Percentiles rank a stretch among this genome's conserved stretches.
phyloP scores from a whole-genome alignment of 345 rosid species.

The Draba incana region DNA sequence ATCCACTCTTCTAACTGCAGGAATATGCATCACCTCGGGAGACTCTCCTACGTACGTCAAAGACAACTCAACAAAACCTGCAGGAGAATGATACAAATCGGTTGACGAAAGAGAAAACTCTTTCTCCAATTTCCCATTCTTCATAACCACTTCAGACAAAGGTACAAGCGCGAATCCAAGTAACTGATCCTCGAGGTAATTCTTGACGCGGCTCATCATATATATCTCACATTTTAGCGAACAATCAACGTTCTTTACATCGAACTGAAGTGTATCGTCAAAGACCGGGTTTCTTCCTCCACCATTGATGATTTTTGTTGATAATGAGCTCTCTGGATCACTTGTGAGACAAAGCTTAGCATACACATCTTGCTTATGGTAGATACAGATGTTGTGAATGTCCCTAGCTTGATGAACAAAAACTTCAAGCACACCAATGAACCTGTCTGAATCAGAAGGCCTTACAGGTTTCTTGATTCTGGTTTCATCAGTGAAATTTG shows the following conservation, averaged over 20 bases:
- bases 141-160: slow-evolving; percentile 73
- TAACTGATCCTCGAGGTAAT: slow-evolving; percentile 95
- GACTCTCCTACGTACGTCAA: slow-evolving; percentile 71
- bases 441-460: slow-evolving; percentile 42
- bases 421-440: slow-evolving; percentile 73
- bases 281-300: slow-evolving; percentile 98
- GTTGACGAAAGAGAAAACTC: slow-evolving; percentile 96
- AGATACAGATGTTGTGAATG: slow-evolving; percentile 96
- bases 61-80: slow-evolving; percentile 86
- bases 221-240: slow-evolving; percentile 92
- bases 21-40: slow-evolving; percentile 79
- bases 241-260: slow-evolving; percentile 65
- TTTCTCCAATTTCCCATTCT: slow-evolving; percentile 72
- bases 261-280: slow-evolving; percentile 65
- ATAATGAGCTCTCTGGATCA: slow-evolving; percentile 65
- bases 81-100: slow-evolving; percentile 89
- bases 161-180: slow-evolving; percentile 92
- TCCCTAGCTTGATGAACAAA: slow-evolving; percentile 93
- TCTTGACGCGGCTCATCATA: slow-evolving; percentile 98
- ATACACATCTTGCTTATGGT: slow-evolving; percentile 99
- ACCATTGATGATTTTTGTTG: slow-evolving; percentile 93
- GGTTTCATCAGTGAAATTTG: slow-evolving; percentile 55
- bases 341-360: slow-evolving; percentile 90
- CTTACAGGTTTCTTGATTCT: slow-evolving; percentile 42
- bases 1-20: slow-evolving; percentile 42